Conservation (phyloP, 495 filamentous ascomycete species). For the Aspergillus homomorphus region DNA sequence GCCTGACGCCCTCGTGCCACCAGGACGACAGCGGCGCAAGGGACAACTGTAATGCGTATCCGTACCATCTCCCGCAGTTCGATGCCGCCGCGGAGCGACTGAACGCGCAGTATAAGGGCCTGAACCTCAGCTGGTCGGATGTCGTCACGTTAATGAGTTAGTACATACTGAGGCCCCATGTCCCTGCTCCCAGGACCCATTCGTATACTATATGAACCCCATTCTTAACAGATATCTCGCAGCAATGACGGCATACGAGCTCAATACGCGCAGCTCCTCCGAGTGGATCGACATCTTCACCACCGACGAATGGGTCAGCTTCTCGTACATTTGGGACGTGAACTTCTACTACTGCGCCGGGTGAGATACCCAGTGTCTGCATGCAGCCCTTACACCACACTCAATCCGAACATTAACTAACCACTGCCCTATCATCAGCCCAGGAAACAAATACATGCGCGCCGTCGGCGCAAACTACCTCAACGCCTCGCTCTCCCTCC, state of each 20-base stretch:
- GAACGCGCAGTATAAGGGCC: conserved; percentile 23
- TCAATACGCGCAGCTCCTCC: conserved; percentile 44
- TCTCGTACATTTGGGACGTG: conserved; percentile 52
- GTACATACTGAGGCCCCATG: neutral
- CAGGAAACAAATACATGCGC: conserved; percentile 47
- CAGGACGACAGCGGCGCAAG: conserved; percentile 7
- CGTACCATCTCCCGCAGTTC: conserved; percentile 13
- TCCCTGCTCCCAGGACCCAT: no score
- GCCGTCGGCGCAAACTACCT: conserved; percentile 53
- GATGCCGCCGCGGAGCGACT: conserved; percentile 24
- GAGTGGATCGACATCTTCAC: conserved; percentile 54
- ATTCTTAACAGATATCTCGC: no score
- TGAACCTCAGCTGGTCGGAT: conserved; percentile 20
- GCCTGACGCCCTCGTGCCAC: conserved; percentile 44
- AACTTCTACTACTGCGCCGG: conserved; percentile 55
- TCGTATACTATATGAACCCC: no score
- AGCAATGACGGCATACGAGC: conserved; percentile 53
- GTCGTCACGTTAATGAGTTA: conserved; percentile 26
- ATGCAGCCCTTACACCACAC: neutral
- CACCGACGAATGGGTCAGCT: conserved; percentile 47
- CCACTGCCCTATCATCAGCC: conserved; percentile 22
- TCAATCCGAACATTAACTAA: conserved; percentile 1
- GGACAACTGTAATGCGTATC: conserved; percentile 10
- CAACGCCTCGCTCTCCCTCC: conserved; percentile 48
- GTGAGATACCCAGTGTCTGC: conserved; percentile 7